These are phyloP conservation scores for Nidularia pulvinata DNA, from an alignment of 768 basidiomycete genomes.

Conservation along the genomic window DNA sequence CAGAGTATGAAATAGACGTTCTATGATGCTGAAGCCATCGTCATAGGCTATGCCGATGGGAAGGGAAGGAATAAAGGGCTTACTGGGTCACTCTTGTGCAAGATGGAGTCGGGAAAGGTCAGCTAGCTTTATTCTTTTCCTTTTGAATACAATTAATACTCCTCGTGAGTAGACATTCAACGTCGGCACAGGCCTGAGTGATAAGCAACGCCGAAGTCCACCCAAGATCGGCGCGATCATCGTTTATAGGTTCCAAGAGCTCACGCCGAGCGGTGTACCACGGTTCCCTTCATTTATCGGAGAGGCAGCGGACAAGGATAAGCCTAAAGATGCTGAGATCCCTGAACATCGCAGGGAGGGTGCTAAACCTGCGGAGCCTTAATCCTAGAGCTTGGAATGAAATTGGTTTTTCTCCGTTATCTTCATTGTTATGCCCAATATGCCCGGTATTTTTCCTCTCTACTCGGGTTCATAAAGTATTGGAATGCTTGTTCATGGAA, in stretches of 20 bases:
- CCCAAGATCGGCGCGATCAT: constrained; percentile 56
- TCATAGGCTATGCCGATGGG: constrained; percentile 55
- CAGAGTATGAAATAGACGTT: constrained; percentile 34
- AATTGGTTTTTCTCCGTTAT: too few species aligned
- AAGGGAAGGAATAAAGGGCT: constrained; percentile 49
- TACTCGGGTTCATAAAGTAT: too few species aligned
- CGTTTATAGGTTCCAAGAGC: constrained; percentile 58
- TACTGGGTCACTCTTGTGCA: constrained; percentile 51
- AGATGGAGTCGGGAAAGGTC: constrained; percentile 64
- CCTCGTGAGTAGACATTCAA: constrained; percentile 52
- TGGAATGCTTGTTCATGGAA: too few species aligned
- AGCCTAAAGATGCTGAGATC: constrained; percentile 55
- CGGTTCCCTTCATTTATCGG: constrained; percentile 60
- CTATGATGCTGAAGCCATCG: constrained; percentile 59
- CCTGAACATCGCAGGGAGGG: constrained; percentile 23
- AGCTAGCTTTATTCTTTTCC: constrained; percentile 1
- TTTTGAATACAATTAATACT: neutral
- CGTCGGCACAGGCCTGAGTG: constrained; percentile 53
- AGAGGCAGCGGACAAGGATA: constrained; percentile 48
- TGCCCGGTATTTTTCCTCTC: too few species aligned
- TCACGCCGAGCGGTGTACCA: constrained; percentile 57
- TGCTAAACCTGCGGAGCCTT: constrained; percentile 1
- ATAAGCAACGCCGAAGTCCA: constrained; percentile 53
- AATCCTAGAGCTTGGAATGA: too few species aligned
- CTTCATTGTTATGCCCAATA: too few species aligned